Percentiles rank a stretch among this genome's conserved stretches.
Conservation (phyloP, 2,329 filamentous ascomycete genomes). For the Esteya vermicola region DNA sequence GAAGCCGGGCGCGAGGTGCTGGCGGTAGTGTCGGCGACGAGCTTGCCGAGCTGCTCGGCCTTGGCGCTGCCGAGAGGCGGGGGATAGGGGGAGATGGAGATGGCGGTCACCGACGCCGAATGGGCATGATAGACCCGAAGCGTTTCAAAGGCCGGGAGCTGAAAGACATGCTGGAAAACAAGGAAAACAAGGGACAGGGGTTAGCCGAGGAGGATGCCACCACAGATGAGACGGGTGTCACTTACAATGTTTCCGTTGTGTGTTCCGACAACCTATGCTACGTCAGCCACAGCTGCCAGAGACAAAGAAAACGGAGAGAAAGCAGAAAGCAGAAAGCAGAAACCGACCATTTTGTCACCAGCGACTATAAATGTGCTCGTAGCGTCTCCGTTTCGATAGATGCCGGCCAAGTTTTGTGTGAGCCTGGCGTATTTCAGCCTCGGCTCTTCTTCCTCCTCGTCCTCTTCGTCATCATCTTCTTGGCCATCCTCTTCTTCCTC, state of each 20-base stretch:
- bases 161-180: slow-evolving; percentile 58
- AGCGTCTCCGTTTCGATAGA: slow-evolving; percentile 91
- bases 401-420: slow-evolving; percentile 61
- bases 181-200: neutral
- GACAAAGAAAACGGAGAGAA: slow-evolving; percentile 3
- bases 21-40: slow-evolving; percentile 20
- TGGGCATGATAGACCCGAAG: slow-evolving; percentile 86
- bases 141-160: slow-evolving; percentile 66
- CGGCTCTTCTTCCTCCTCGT: slow-evolving; percentile 87
- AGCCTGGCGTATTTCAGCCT: slow-evolving; percentile 84
- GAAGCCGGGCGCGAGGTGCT: slow-evolving; percentile 21
- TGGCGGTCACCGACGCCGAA: slow-evolving; percentile 73
- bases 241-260: slow-evolving; percentile 87
- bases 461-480: slow-evolving; percentile 59
- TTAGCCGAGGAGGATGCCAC: neutral
- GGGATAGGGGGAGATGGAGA: slow-evolving; percentile 82
- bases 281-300: slow-evolving; percentile 8
- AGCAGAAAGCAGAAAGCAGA: neutral
- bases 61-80: slow-evolving; percentile 32
- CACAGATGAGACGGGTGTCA: neutral
- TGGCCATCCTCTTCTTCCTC: slow-evolving; percentile 45
- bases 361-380: slow-evolving; percentile 83
- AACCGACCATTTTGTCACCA: slow-evolving; percentile 85
- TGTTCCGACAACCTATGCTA: slow-evolving; percentile 73
- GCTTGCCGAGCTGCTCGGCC: slow-evolving; percentile 23